A percentile compares a stretch with the other conserved stretches of the same genome.
Conservation (phyloP, 1,139 yeast genomes). For the Tardiomyces depauwii region DNA sequence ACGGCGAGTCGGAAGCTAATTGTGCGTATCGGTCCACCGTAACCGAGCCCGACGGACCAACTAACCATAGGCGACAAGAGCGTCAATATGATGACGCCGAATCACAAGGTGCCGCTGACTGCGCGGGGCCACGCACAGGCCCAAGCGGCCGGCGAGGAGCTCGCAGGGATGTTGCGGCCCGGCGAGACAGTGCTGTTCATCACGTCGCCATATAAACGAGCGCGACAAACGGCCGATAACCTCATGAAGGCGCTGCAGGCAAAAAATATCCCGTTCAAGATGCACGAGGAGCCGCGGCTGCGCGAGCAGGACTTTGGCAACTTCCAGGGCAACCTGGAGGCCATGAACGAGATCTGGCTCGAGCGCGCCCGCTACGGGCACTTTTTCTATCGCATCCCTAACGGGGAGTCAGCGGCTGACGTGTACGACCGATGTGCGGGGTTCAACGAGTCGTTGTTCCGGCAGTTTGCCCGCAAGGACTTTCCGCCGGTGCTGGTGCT, state of each 20-base stretch:
- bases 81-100: conserved; percentile 65
- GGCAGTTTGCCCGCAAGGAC: conserved; percentile 59
- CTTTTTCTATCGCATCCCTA: conserved; percentile 81
- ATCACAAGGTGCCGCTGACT: conserved; percentile 68
- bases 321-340: conserved; percentile 62
- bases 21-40: conserved; percentile 25
- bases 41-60: not conserved
- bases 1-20: conserved; percentile 88
- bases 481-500: conserved; percentile 68
- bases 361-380: conserved; percentile 87
- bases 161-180: conserved; percentile 41
- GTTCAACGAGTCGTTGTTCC: conserved; percentile 72
- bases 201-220: conserved; percentile 75
- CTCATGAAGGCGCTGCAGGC: conserved; percentile 49
- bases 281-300: conserved; percentile 79
- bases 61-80: conserved; percentile 42
- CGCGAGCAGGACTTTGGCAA: conserved; percentile 94
- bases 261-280: conserved; percentile 32
- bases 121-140: conserved; percentile 54
- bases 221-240: conserved; percentile 70
- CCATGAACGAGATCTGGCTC: conserved; percentile 68
- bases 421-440: conserved; percentile 86
- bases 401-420: conserved; percentile 94
- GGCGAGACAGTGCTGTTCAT: conserved; percentile 49
- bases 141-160: conserved; percentile 48